A percentile compares a stretch with the other conserved stretches of the same genome.
Evolutionary conservation across 2,329 filamentous ascomycete genomes (phyloP).

Genomic region (Fusarium avenaceum): DNA sequence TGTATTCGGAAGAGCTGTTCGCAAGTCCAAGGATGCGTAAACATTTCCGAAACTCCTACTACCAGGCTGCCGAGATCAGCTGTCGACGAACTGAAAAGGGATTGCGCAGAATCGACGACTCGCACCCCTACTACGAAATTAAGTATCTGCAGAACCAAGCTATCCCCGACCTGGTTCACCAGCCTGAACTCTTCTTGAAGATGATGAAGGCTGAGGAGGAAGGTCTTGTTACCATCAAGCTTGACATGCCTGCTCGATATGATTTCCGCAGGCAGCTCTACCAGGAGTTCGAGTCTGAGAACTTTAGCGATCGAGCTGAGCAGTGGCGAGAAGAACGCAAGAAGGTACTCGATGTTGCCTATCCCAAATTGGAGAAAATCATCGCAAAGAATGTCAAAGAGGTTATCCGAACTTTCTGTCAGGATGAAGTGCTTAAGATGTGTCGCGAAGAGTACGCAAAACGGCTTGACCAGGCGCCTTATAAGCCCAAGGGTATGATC

Average conservation of each 20-base stretch:
- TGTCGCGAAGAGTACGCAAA: slow-evolving; percentile 91
- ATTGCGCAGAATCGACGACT: slow-evolving; percentile 90
- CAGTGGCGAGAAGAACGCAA: slow-evolving; percentile 92
- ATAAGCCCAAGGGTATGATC: slow-evolving; percentile 93
- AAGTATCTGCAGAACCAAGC: slow-evolving; percentile 95
- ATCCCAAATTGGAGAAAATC: slow-evolving; percentile 83
- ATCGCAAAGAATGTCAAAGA: slow-evolving; percentile 96
- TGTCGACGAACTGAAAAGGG: slow-evolving; percentile 95
- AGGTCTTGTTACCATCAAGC: slow-evolving; percentile 86
- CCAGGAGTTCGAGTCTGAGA: slow-evolving; percentile 90
- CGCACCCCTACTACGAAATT: slow-evolving; percentile 97
- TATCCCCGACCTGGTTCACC: slow-evolving; percentile 81
- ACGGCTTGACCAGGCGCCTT: slow-evolving; percentile 94
- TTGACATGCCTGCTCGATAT: slow-evolving; percentile 81
- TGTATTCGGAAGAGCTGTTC: slow-evolving; percentile 92
- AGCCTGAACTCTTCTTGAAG: slow-evolving; percentile 91
- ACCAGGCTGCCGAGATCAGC: slow-evolving; percentile 85
- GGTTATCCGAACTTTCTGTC: slow-evolving; percentile 91
- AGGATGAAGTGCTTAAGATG: slow-evolving; percentile 88
- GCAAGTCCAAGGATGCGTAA: slow-evolving; percentile 91
- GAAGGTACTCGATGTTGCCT: slow-evolving; percentile 85
- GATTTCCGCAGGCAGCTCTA: slow-evolving; percentile 83
- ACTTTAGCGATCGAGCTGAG: slow-evolving; percentile 93
- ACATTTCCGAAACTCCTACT: slow-evolving; percentile 85
- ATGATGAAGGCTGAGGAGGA: slow-evolving; percentile 99